These are phyloP conservation scores for Veloboletus limbatus DNA, from an alignment of 1,284 basidiomycete species.

Conservation along the genomic window DNA sequence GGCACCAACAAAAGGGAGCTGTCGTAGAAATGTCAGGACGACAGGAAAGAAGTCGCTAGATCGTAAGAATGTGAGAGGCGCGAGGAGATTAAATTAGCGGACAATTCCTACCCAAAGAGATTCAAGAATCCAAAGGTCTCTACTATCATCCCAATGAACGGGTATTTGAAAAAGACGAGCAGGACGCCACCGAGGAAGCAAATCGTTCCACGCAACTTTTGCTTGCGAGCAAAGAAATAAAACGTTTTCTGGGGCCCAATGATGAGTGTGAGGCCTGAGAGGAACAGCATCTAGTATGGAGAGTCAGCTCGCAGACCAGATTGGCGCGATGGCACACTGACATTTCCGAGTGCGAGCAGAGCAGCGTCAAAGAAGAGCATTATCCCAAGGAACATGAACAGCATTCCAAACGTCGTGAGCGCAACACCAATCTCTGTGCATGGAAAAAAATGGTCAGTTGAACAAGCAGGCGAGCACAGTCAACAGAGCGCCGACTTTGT, in stretches of 20 bases:
- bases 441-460: not conserved
- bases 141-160: slow-evolving; percentile 89
- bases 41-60: slow-evolving; percentile 98
- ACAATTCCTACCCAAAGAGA: slow-evolving; percentile 84
- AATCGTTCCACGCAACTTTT: slow-evolving; percentile 92
- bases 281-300: slow-evolving; percentile 75
- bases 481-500: slow-evolving; percentile 48
- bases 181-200: slow-evolving; percentile 91
- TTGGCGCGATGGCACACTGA: slow-evolving; percentile 31
- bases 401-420: slow-evolving; percentile 92
- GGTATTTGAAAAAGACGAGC: slow-evolving; percentile 89
- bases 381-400: slow-evolving; percentile 96
- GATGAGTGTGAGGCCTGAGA: slow-evolving; percentile 89
- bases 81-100: not conserved
- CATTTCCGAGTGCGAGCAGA: slow-evolving; percentile 95
- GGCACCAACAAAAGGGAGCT: slow-evolving; percentile 90
- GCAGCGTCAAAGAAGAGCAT: slow-evolving; percentile 97
- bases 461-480: not conserved
- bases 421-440: slow-evolving; percentile 89
- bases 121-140: slow-evolving; percentile 97
- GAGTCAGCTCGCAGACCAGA: not conserved
- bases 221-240: slow-evolving; percentile 95
- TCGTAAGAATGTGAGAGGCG: slow-evolving; percentile 11
- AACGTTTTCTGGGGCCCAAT: slow-evolving; percentile 96
- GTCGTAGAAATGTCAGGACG: slow-evolving; percentile 92